phyloP scores from a whole-genome alignment of 257 asterid species.

The Ballota nigra region DNA sequence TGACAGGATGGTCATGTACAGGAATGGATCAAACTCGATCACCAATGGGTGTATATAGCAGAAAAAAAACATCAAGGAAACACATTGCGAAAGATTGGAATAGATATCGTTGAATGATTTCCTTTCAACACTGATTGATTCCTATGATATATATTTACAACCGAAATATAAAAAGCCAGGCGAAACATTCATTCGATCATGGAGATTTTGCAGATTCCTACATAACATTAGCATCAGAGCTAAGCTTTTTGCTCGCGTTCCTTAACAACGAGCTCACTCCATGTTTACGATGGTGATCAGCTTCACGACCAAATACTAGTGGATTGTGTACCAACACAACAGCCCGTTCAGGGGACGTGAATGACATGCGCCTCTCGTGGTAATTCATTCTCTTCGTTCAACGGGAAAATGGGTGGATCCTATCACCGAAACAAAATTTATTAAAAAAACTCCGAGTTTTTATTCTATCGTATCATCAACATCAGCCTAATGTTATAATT shows the following conservation, averaged over 20 bases:
- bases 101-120: background rate
- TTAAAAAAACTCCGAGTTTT: too few species aligned
- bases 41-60: background rate
- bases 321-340: background rate
- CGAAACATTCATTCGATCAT: background rate
- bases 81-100: background rate
- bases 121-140: background rate
- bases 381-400: constrained; percentile 38
- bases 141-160: constrained; percentile 11
- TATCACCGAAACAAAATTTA: constrained; percentile 8
- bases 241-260: background rate
- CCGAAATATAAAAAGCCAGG: background rate
- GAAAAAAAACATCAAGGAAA: background rate
- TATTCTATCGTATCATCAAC: too few species aligned
- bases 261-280: background rate
- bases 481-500: background rate
- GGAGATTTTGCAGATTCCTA: background rate
- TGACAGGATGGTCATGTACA: too few species aligned
- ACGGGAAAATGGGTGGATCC: constrained; percentile 21
- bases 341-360: constrained; percentile 25
- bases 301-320: background rate
- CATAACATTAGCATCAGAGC: background rate
- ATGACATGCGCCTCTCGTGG: constrained; percentile 38
- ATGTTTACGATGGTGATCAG: background rate
- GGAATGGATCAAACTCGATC: too few species aligned